Conservation (phyloP, 2,329 filamentous ascomycete genomes). For the Incumbomyces delicatus region DNA sequence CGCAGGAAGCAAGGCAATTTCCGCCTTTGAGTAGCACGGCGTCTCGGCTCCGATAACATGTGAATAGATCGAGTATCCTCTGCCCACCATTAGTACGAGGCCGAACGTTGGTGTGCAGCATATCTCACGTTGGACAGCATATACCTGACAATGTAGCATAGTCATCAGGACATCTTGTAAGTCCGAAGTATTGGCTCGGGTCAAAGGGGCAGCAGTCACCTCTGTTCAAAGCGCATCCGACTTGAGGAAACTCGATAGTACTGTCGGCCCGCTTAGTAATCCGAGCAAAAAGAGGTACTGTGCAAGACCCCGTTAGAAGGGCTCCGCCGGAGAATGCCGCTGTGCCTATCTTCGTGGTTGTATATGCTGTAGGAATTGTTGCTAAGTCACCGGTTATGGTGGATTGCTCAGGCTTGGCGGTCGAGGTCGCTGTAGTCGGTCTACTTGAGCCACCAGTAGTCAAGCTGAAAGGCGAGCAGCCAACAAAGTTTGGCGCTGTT, state of each 20-base stretch:
- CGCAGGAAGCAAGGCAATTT: constrained; percentile 16
- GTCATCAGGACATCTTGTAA: constrained; percentile 20
- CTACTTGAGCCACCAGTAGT: constrained; percentile 7
- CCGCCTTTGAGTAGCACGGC: constrained; percentile 18
- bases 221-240: constrained; percentile 18
- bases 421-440: constrained; percentile 9
- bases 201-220: constrained; percentile 19
- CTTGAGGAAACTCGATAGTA: constrained; percentile 13
- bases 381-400: constrained; percentile 16
- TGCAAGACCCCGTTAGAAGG: constrained; percentile 21
- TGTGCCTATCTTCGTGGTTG: constrained; percentile 9
- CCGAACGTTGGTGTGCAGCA: background rate
- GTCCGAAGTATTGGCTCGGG: constrained; percentile 10
- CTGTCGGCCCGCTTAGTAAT: constrained; percentile 9
- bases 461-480: constrained; percentile 18
- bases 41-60: constrained; percentile 18
- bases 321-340: constrained; percentile 15
- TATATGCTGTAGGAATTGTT: constrained; percentile 7
- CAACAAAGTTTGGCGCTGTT: constrained; percentile 21
- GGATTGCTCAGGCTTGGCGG: constrained; percentile 5
- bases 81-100: constrained; percentile 10
- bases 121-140: constrained; percentile 21
- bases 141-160: constrained; percentile 19
- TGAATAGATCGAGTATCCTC: constrained; percentile 21
- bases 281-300: constrained; percentile 19